Conservation (phyloP, 2,329 filamentous ascomycete species). For the Grosmannia penicillata region DNA sequence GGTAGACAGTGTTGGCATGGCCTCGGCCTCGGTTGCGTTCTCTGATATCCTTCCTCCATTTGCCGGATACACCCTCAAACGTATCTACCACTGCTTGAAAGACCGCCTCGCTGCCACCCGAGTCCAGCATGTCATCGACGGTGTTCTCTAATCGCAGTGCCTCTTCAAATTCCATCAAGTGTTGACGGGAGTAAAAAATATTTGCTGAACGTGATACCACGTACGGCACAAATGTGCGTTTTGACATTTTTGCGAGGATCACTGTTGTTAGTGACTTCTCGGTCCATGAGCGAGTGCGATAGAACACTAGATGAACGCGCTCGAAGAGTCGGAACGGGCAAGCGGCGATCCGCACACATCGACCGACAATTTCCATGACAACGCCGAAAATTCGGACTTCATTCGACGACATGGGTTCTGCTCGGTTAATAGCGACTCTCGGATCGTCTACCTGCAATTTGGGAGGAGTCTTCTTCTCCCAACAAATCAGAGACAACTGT, state of each 20-base stretch:
- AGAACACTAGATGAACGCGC: slow-evolving; percentile 89
- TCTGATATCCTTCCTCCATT: slow-evolving; percentile 70
- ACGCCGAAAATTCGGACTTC: slow-evolving; percentile 1
- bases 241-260: slow-evolving; percentile 80
- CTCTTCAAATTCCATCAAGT: slow-evolving; percentile 78
- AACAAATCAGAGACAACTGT: slow-evolving; percentile 47
- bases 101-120: too few species aligned
- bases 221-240: slow-evolving; percentile 77
- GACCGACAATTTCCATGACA: slow-evolving; percentile 62
- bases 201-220: slow-evolving; percentile 80
- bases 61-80: slow-evolving; percentile 55
- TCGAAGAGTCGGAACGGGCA: slow-evolving; percentile 71
- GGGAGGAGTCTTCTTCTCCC: neutral
- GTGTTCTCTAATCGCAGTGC: slow-evolving; percentile 68
- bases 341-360: slow-evolving; percentile 68
- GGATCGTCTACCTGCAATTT: neutral
- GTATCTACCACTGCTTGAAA: slow-evolving; percentile 49
- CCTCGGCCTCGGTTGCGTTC: too few species aligned
- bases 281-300: slow-evolving; percentile 91
- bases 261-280: slow-evolving; percentile 93
- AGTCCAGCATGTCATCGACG: slow-evolving; percentile 72
- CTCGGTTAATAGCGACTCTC: too few species aligned
- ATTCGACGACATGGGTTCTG: slow-evolving; percentile 30
- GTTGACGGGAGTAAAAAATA: slow-evolving; percentile 65
- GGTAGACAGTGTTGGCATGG: too few species aligned